Conservation (phyloP, 495 filamentous ascomycete genomes). For the Bacidia rubella region DNA sequence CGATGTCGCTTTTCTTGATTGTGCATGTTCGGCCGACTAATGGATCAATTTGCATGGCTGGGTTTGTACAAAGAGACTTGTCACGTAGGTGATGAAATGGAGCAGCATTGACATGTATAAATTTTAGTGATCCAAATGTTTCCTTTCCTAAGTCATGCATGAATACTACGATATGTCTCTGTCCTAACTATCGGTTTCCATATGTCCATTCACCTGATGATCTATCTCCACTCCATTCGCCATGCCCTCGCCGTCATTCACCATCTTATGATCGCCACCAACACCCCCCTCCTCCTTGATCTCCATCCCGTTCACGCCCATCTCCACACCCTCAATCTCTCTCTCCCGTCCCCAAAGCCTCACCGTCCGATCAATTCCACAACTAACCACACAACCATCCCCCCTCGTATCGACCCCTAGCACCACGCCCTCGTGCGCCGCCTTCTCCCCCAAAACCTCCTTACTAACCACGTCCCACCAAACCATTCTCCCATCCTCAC, state of each 20-base stretch:
- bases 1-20: background rate
- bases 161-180: too few species aligned
- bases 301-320: background rate
- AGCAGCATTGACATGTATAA: background rate
- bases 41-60: constrained; percentile 1
- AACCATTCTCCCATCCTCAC: constrained; percentile 72
- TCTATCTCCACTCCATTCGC: background rate
- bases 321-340: constrained; percentile 15
- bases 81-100: constrained; percentile 1
- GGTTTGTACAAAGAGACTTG: background rate
- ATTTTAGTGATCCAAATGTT: background rate
- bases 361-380: constrained; percentile 49
- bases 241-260: background rate
- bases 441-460: constrained; percentile 57
- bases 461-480: constrained; percentile 87
- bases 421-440: constrained; percentile 66
- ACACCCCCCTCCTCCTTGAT: background rate
- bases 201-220: background rate
- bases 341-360: constrained; percentile 43
- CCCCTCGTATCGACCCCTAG: constrained; percentile 61
- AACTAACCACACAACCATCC: constrained; percentile 41
- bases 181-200: background rate
- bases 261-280: background rate
- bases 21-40: constrained; percentile 7
- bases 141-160: background rate